Evolutionary conservation across 108 stramenopile genomes (phyloP), one percentile per base, ranked within the genome.

Genomic region (Chaetoceros muelleri): DNA sequence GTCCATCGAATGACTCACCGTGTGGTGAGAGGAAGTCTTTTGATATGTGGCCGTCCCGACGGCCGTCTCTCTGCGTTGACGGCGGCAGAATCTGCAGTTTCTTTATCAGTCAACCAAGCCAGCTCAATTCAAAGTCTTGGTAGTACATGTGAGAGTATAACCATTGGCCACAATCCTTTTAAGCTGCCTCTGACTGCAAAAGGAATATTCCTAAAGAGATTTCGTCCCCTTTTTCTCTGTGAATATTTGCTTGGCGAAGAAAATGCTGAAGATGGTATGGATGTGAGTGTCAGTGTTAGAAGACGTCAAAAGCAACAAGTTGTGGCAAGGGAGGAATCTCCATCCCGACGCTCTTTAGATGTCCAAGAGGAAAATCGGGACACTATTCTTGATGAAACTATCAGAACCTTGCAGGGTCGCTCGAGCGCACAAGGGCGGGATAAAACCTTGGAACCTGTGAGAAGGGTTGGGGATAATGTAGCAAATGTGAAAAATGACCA

Each of bases 21-120:
- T 44, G 85, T 92, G 18, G 82, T 74, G 2, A 69, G 90, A 2
- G 90, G 90, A 17, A 54, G 74, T 17, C 60, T 92, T 25, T 60
- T 87, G 0, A 74, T 87, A 8, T 84, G 82, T 54, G 90, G 90
- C 19, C 64, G 90, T 1, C 90, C 90, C n/a, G 90, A 92, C 47
- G 90, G 90, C 2, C 68, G 85, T 8, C 73, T 92, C 18, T 74
- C 81, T 34, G 83, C 82, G 16, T 65, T 92, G 29, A 67, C 85
- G 8, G 75, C 84, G 21, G 66, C 82, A 8, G 89, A 91, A 57
- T 67, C 73, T 2, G 58, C 85, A 25, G 74, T 70, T 2, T 72
- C 80, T 46, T 75, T 92, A 20, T 68, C 82, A 22, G 74, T 80
- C n/a, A 92, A 87, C 50, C 90, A 92, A 70, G 84, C 84, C 16